Evolutionary conservation across 2,329 filamentous ascomycete species (phyloP), one percentile per base, ranked within the genome.

Genomic region (Microsporum ferrugineum): DNA sequence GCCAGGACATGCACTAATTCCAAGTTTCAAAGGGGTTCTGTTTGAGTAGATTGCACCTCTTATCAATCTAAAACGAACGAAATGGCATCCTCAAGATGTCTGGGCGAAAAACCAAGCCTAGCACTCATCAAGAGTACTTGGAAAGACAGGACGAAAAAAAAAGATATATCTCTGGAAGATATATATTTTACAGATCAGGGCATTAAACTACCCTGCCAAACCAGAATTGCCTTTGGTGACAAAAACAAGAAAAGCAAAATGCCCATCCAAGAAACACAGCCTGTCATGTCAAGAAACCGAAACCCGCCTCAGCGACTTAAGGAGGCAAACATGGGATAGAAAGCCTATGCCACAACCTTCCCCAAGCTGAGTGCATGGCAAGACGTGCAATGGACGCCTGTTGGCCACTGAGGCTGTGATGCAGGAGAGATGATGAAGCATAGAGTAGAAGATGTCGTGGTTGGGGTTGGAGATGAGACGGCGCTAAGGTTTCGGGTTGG

Each of bases 401-500:
- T 31, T 55, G 51, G 51, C 51, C 51, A 55, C 12, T 55, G 51
- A 55, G 51, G 51, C 51, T 36, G 51, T 31, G 51, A 36, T 36
- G 51, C 51, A 31, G 36, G 51, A 14, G 33, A 23, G 31, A 38
- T 23, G 31, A 34, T 55, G 51, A 55, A 38, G 51, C 51, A 34
- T 55, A 31, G 38, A 38, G 51, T 31, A 29, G 23, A 31, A 12
- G 51, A 55, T 3, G 27, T 8, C 14, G 29, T 34, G 14, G 27
- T 33, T 5, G 29, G 5, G 43, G 43, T 14, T 31, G 51, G 36
- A 14, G 51, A 55, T 23, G 31, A 38, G 51, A 55, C 29, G 12
- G 51, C 51, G 51, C 51, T 55, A 55, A 23, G 51, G 51, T 55
- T 55, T 55, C 51, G 51, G 31, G 51, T 55, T 55, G 51, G 51